A percentile compares a stretch with the other conserved stretches of the same genome.
Evolutionary conservation across 345 rosid species (phyloP).

Genomic region (Cardamine occulta): DNA sequence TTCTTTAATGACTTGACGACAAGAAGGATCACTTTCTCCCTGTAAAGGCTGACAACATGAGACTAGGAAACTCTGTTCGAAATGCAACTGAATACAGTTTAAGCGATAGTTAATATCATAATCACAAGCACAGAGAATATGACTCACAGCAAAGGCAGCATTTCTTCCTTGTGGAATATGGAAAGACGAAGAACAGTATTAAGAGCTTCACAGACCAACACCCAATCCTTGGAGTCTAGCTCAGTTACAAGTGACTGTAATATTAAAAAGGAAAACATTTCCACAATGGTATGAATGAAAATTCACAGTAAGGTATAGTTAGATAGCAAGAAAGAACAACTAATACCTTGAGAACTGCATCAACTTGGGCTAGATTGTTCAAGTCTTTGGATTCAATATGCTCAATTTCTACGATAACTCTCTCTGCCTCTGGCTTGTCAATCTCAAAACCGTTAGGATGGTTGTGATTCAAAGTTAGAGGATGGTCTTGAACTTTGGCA

Average conservation of each 20-base stretch:
- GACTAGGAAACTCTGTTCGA: slow-evolving; percentile 15
- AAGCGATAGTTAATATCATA: background rate
- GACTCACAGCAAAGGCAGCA: slow-evolving; percentile 67
- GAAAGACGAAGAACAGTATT: slow-evolving; percentile 70
- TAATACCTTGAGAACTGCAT: slow-evolving; percentile 40
- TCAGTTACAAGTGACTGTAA: slow-evolving; percentile 59
- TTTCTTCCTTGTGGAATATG: slow-evolving; percentile 65
- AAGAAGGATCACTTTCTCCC: slow-evolving; percentile 56
- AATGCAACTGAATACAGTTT: background rate
- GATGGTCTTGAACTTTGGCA: no score
- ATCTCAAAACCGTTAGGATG: no score
- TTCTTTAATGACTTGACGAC: no score
- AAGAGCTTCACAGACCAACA: slow-evolving; percentile 69
- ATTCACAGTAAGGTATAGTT: background rate
- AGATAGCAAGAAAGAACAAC: background rate
- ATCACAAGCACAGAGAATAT: background rate
- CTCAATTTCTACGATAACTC: slow-evolving; percentile 58
- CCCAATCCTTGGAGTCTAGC: slow-evolving; percentile 84
- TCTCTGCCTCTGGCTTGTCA: background rate
- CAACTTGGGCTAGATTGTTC: background rate
- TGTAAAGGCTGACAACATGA: slow-evolving; percentile 41
- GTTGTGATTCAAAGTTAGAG: no score
- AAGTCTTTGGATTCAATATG: slow-evolving; percentile 69
- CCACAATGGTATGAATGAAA: background rate
- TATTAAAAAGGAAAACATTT: background rate